phyloP scores from a whole-genome alignment of 78 protist genomes.

The Dictyostelium brefeldianum region DNA sequence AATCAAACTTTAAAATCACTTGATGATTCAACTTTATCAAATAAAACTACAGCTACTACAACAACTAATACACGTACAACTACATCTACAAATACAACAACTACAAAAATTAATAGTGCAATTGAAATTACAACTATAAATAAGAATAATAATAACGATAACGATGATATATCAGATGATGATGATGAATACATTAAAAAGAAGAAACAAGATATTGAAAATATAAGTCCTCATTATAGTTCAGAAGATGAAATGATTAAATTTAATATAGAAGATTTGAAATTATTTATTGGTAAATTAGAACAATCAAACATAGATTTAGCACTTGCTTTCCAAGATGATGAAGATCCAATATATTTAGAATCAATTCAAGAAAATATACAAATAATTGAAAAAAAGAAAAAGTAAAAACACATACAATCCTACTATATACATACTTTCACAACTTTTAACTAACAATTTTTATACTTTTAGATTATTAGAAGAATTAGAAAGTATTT shows the following conservation, averaged over 20 bases:
- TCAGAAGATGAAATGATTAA: constrained; percentile 56
- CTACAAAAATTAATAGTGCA: not conserved
- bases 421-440: too few species aligned
- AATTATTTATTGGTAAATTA: constrained; percentile 18
- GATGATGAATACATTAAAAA: constrained; percentile 49
- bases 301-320: constrained; percentile 66
- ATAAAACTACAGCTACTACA: not conserved
- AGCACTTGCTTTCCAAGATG: constrained; percentile 40
- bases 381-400: constrained; percentile 34
- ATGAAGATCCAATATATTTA: constrained; percentile 42
- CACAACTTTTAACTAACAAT: too few species aligned
- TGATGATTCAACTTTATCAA: not conserved
- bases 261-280: constrained; percentile 28
- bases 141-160: not conserved
- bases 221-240: constrained; percentile 21
- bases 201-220: constrained; percentile 20
- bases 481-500: not conserved
- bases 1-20: constrained; percentile 8
- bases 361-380: constrained; percentile 54
- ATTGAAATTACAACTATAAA: constrained; percentile 5
- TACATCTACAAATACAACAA: not conserved
- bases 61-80: not conserved
- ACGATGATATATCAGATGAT: constrained; percentile 18
- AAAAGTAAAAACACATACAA: not conserved
- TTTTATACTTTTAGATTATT: not conserved